Percentiles rank a stretch among this genome's conserved stretches.
phyloP scores from a whole-genome alignment of 352 stramenopile genomes.

The Phytophthora sp. region DNA sequence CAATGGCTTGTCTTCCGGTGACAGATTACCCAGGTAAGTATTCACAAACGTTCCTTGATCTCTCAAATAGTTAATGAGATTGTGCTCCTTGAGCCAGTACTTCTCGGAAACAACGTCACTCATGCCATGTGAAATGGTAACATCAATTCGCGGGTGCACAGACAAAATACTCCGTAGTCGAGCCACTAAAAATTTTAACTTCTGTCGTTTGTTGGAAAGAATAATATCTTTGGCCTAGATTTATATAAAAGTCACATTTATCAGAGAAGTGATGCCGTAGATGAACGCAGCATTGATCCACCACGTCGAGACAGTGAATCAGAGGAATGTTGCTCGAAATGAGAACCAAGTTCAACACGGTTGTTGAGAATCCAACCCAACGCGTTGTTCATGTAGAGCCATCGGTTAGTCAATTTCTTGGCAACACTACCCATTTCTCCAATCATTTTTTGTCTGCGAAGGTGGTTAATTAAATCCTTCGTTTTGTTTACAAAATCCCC shows the following conservation, averaged over 20 bases:
- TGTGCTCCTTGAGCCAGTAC: not conserved
- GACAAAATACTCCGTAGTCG: not conserved
- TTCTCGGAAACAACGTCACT: not conserved
- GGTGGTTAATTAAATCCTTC: conserved; percentile 1
- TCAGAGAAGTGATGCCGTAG: not conserved
- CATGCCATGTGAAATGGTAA: not conserved
- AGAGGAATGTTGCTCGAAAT: not conserved
- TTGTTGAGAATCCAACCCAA: not conserved
- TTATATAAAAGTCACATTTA: not conserved
- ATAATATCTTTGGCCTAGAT: not conserved
- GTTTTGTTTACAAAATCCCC: not conserved
- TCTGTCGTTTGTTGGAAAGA: not conserved
- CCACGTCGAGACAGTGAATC: not conserved
- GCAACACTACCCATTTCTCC: not conserved
- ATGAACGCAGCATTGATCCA: not conserved
- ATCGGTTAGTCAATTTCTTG: conserved; percentile 1
- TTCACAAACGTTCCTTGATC: not conserved
- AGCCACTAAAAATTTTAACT: not conserved
- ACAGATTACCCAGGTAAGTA: no score
- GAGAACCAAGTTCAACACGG: not conserved
- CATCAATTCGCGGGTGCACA: not conserved
- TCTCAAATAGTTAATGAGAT: not conserved
- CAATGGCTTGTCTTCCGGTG: no score
- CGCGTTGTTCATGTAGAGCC: not conserved
- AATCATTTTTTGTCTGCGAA: conserved; percentile 7